Conservation (phyloP, 768 basidiomycete species). For the Lepiota venenata region DNA sequence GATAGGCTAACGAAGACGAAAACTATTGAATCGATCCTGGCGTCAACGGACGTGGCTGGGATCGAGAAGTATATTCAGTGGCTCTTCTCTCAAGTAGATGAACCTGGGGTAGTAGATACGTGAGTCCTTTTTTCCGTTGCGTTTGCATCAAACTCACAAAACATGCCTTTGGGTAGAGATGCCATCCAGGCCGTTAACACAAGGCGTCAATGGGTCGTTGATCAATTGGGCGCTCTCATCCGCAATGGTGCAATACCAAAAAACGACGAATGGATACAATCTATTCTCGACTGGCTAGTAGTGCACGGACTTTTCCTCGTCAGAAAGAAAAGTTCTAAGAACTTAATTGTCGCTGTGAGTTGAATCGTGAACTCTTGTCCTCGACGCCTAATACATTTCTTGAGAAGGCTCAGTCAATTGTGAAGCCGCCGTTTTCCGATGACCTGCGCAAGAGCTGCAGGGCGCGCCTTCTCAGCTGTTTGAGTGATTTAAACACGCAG, state of each 20-base stretch:
- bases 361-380: not conserved
- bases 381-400: not conserved
- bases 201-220: conserved; percentile 78
- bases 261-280: conserved; percentile 71
- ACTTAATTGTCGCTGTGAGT: conserved; percentile 55
- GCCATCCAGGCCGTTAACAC: conserved; percentile 45
- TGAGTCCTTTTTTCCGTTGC: conserved; percentile 24
- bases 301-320: conserved; percentile 80
- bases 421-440: conserved; percentile 72
- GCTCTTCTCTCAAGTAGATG: conserved; percentile 61
- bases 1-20: conserved; percentile 92
- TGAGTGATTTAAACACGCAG: conserved; percentile 71
- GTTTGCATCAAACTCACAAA: not conserved
- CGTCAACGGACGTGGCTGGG: conserved; percentile 67
- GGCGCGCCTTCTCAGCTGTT: conserved; percentile 62
- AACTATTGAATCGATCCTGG: conserved; percentile 82
- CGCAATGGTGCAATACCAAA: conserved; percentile 80
- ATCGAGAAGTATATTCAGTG: conserved; percentile 76
- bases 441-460: conserved; percentile 64
- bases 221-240: conserved; percentile 77
- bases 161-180: conserved; percentile 36
- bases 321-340: conserved; percentile 71
- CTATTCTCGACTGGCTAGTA: conserved; percentile 76
- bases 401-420: conserved; percentile 54
- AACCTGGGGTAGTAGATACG: conserved; percentile 32